phyloP scores from a whole-genome alignment of 257 asterid species.

The Forsythia viridissima region DNA sequence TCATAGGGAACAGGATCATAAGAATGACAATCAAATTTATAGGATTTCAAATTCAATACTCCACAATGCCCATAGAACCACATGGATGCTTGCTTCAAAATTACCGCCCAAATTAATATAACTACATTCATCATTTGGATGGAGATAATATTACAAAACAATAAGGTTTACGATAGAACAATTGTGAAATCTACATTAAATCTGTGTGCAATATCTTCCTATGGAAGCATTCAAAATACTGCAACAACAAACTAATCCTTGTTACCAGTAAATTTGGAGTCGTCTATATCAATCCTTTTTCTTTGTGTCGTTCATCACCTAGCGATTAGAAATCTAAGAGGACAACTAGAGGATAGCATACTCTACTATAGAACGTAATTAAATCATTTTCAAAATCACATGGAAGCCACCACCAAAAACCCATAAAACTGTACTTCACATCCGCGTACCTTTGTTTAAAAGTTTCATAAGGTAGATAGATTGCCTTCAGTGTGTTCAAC shows the following conservation, averaged over 20 bases:
- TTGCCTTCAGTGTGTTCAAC: conserved; percentile 79
- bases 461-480: conserved; percentile 82
- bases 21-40: neutral
- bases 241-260: neutral
- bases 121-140: neutral
- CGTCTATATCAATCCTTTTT: neutral
- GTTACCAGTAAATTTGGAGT: neutral
- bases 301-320: neutral
- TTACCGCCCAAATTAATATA: neutral
- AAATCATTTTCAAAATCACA: neutral
- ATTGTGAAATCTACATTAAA: neutral
- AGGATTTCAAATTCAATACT: neutral
- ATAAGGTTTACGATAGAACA: neutral
- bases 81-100: neutral
- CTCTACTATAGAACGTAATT: neutral
- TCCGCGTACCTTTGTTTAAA: conserved; percentile 75
- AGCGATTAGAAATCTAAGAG: neutral
- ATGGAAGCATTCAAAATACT: neutral
- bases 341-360: neutral
- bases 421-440: neutral
- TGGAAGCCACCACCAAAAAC: neutral
- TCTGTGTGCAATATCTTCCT: neutral
- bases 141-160: neutral
- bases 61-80: neutral
- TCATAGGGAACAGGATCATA: neutral